Base-by-base conservation (phyloP, 148 eudicot species). In the Silene latifolia region DNA sequence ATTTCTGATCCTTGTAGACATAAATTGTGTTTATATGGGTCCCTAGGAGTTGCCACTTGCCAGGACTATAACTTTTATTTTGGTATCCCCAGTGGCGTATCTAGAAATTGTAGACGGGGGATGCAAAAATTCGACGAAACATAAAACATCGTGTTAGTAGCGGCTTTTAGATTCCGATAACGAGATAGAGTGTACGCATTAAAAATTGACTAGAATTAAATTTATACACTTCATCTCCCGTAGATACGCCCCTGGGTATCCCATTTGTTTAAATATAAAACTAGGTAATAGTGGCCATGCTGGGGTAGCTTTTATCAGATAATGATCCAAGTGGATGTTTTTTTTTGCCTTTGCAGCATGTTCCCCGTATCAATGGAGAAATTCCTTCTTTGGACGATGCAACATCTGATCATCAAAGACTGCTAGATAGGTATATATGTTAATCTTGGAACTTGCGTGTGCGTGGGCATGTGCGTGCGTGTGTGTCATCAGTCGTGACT, bases 341-440 rank as follows among this genome's bases (percentile, higher is more conserved):
- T 39, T 32, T 32, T 47, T 74, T 64, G 57, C 67, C 70, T 74
- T 24, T 86, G 89, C 91, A 93, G 98, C 98, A 93, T 82, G 82
- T 93, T 69, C 98, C 98, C 56, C 86, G 86, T 79, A 91, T 91
- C 80, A 93, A 93, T 87, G 97, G 98, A 69, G 97, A 93, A 73
- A 89, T 93, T 81, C 98, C 98, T 82, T 89, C 98, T 65, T 73
- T 86, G 79, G 95, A 93, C 81, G 98, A 93, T 82, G 98, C 89
- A 62, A 91, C 91, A 79, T 87, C 95, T 60, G 98, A 91, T 80
- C 95, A 93, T 85, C 98, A 93, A 82, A 87, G 98, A 82, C 86
- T 93, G 72, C 80, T 89, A 27, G 88, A 91, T 81, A 93, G 98
- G 95, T 91, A 86, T 73, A 10, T 47, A 66, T 58, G 6, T 1